Percentiles rank a stretch among this genome's conserved stretches.
These are phyloP conservation scores for Solanum clarkiae DNA, from an alignment of 257 asterid species.

Conservation along the genomic window DNA sequence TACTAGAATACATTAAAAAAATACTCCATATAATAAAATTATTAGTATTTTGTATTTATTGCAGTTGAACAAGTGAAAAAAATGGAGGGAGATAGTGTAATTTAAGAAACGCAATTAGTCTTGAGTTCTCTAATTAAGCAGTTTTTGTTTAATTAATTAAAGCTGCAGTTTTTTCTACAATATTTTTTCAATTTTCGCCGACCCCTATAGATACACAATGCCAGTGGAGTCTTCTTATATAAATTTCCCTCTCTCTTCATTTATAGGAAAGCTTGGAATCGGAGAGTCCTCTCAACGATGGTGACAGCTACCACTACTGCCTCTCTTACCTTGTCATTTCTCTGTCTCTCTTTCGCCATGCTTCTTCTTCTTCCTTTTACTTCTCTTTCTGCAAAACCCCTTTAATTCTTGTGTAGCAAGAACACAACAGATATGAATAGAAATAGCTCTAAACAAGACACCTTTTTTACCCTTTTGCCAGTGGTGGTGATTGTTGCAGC, in stretches of 20 bases:
- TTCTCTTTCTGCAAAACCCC: neutral
- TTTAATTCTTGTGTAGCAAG: neutral
- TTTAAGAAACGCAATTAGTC: neutral
- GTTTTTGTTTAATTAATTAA: neutral
- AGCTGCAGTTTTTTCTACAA: neutral
- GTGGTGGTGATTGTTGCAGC: constrained; percentile 19
- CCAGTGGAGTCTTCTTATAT: neutral
- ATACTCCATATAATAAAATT: too few relatives aligned
- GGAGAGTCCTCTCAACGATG: constrained; percentile 43
- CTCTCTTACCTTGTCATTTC: constrained; percentile 4
- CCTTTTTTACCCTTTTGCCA: neutral
- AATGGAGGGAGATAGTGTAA: neutral
- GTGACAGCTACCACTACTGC: constrained; percentile 27
- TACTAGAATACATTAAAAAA: too few relatives aligned
- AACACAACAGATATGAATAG: neutral
- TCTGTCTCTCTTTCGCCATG: neutral
- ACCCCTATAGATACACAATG: constrained; percentile 13
- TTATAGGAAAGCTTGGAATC: constrained; percentile 49
- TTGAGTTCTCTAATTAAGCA: neutral
- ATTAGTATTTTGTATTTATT: too few relatives aligned
- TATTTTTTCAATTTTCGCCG: constrained; percentile 28
- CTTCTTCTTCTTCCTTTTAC: neutral
- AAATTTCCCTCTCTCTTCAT: constrained; percentile 23
- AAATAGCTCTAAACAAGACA: neutral
- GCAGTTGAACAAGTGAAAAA: too few relatives aligned